Evolutionary conservation across 164 flowering plant genomes (phyloP).

Genomic region (Aristolochia contorta): DNA sequence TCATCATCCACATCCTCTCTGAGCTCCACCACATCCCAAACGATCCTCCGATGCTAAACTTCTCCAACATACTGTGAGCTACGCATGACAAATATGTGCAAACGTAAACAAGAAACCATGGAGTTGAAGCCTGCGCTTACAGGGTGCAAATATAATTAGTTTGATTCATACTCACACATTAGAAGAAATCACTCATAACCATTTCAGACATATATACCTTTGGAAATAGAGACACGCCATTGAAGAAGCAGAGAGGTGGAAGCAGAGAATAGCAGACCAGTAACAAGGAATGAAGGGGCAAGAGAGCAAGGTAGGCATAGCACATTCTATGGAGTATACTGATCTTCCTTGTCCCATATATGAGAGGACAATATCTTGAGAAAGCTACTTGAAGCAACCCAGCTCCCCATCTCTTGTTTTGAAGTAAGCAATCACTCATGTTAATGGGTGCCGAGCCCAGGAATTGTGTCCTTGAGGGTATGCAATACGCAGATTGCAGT

Average conservation of each 20-base stretch:
- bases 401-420: slow-evolving; percentile 14
- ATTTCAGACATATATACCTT: slow-evolving; percentile 4
- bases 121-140: slow-evolving; percentile 18
- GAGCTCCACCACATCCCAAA: slow-evolving; percentile 12
- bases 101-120: slow-evolving; percentile 16
- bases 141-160: neutral
- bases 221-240: slow-evolving; percentile 12
- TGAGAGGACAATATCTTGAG: slow-evolving; percentile 25
- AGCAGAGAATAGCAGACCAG: slow-evolving; percentile 5
- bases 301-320: slow-evolving; percentile 5
- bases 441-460: slow-evolving; percentile 11
- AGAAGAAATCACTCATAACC: no score
- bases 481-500: slow-evolving; percentile 5
- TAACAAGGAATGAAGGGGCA: slow-evolving; percentile 7
- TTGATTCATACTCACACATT: neutral
- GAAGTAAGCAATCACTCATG: slow-evolving; percentile 12
- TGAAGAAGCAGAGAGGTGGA: slow-evolving; percentile 17
- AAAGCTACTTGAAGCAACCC: slow-evolving; percentile 15
- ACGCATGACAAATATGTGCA: slow-evolving; percentile 6
- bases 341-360: slow-evolving; percentile 13
- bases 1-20: slow-evolving; percentile 16
- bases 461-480: slow-evolving; percentile 11
- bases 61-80: slow-evolving; percentile 11
- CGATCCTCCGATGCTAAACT: slow-evolving; percentile 12
- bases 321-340: slow-evolving; percentile 12